These are phyloP conservation scores for Tuber microsphaerosporum DNA, from an alignment of 495 filamentous ascomycete genomes.

Conservation along the genomic window DNA sequence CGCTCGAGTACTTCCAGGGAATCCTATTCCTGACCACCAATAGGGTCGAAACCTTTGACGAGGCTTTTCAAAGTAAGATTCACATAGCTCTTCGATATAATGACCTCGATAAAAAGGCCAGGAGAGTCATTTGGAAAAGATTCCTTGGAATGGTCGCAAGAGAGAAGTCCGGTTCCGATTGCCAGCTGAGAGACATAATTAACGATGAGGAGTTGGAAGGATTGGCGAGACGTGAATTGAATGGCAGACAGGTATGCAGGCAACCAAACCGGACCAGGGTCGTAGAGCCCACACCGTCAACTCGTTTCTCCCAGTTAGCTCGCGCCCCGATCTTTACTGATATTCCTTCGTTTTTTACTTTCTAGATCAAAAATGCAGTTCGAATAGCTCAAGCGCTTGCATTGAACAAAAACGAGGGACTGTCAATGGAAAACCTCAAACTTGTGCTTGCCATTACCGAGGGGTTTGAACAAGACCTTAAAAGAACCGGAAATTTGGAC, in stretches of 20 bases:
- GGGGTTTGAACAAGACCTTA: constrained; percentile 60
- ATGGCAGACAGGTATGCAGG: constrained; percentile 37
- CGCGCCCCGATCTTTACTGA: neutral
- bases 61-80: constrained; percentile 50
- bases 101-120: constrained; percentile 36
- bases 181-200: constrained; percentile 33
- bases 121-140: constrained; percentile 40
- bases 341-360: constrained; percentile 10
- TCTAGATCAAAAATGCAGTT: constrained; percentile 67
- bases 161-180: constrained; percentile 30
- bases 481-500: constrained; percentile 46
- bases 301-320: neutral
- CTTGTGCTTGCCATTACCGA: constrained; percentile 60
- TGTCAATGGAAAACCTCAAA: constrained; percentile 61
- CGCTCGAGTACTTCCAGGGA: constrained; percentile 51
- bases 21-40: constrained; percentile 52
- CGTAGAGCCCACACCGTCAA: neutral
- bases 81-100: constrained; percentile 46
- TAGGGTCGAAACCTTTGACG: constrained; percentile 46
- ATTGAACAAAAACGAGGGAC: constrained; percentile 52
- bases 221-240: constrained; percentile 30
- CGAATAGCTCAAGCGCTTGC: constrained; percentile 64
- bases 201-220: constrained; percentile 30
- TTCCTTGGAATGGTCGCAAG: constrained; percentile 40
- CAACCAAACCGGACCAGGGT: neutral